phyloP scores from a whole-genome alignment of 1,284 basidiomycete genomes.

The Puccinia coronata region DNA sequence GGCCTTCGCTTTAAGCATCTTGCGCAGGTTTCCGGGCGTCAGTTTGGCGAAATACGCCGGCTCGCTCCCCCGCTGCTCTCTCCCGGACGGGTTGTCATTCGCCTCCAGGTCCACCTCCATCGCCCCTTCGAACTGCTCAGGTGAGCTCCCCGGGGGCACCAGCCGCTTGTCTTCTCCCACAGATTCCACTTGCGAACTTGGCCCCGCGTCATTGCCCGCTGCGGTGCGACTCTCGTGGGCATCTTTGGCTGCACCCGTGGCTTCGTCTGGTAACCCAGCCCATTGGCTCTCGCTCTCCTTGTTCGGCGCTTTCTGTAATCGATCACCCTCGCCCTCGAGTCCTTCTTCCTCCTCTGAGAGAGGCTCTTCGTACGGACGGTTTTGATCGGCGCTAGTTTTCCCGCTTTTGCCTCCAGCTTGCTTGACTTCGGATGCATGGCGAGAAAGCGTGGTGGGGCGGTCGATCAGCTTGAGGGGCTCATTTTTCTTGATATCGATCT shows the following conservation, averaged over 20 bases:
- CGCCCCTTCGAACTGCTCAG: slow-evolving; percentile 57
- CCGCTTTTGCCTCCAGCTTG: slow-evolving; percentile 23
- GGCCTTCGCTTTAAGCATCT: slow-evolving; percentile 55
- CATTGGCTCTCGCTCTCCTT: slow-evolving; percentile 76
- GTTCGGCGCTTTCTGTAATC: slow-evolving; percentile 61
- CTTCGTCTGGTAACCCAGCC: slow-evolving; percentile 71
- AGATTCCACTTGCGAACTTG: slow-evolving; percentile 54
- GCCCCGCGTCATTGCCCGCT: slow-evolving; percentile 58
- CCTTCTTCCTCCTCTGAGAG: slow-evolving; percentile 85
- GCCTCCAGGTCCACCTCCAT: slow-evolving; percentile 59
- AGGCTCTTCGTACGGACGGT: slow-evolving; percentile 72
- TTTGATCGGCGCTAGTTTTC: slow-evolving; percentile 61
- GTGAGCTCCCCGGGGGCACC: slow-evolving; percentile 38
- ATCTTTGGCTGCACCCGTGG: slow-evolving; percentile 72
- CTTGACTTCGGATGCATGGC: slow-evolving; percentile 48
- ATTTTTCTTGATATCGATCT: slow-evolving; percentile 86
- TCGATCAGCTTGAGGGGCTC: slow-evolving; percentile 65
- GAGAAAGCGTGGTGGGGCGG: slow-evolving; percentile 66
- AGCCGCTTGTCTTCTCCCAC: slow-evolving; percentile 52
- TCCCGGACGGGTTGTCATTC: slow-evolving; percentile 56
- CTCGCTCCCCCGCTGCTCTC: slow-evolving; percentile 57
- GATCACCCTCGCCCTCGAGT: slow-evolving; percentile 68
- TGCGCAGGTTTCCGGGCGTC: slow-evolving; percentile 63
- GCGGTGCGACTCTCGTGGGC: slow-evolving; percentile 68
- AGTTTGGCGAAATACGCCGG: slow-evolving; percentile 78